Conservation (phyloP, 345 rosid species). For the Xanthoceras sorbifolium region DNA sequence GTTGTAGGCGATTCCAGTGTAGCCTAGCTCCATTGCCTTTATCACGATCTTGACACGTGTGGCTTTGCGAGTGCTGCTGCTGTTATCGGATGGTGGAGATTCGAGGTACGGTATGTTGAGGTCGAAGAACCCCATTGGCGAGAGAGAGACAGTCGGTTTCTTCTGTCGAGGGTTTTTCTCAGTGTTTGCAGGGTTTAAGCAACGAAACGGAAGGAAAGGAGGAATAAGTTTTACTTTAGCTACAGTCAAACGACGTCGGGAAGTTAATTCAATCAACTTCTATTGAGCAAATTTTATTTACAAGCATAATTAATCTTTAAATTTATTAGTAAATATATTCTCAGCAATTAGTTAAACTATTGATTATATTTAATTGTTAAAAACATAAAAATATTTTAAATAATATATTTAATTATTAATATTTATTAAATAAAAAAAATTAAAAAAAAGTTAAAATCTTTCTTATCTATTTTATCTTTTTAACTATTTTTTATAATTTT, state of each 20-base stretch:
- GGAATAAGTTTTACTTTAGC: background rate
- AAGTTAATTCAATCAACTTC: no score
- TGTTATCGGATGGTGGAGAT: slow-evolving; percentile 25
- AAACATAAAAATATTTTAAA: no score
- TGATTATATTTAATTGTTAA: no score
- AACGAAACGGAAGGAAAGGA: background rate
- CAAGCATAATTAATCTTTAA: no score
- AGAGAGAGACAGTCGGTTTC: background rate
- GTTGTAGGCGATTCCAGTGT: slow-evolving; percentile 64
- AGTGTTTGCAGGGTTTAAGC: slow-evolving; percentile 13
- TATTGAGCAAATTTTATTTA: no score
- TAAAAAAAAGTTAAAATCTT: no score
- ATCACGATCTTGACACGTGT: slow-evolving; percentile 50
- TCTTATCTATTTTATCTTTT: no score
- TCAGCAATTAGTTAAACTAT: no score
- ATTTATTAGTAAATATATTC: no score
- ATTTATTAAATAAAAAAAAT: no score
- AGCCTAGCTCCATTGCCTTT: slow-evolving; percentile 86
- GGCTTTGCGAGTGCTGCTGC: slow-evolving; percentile 30
- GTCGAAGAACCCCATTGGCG: slow-evolving; percentile 73
- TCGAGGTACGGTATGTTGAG: slow-evolving; percentile 58
- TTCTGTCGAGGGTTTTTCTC: background rate
- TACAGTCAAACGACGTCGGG: background rate
- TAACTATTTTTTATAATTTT: no score
- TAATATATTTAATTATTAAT: no score